phyloP scores from a whole-genome alignment of 2,329 filamentous ascomycete genomes.

The Aspergillaceae sp. region DNA sequence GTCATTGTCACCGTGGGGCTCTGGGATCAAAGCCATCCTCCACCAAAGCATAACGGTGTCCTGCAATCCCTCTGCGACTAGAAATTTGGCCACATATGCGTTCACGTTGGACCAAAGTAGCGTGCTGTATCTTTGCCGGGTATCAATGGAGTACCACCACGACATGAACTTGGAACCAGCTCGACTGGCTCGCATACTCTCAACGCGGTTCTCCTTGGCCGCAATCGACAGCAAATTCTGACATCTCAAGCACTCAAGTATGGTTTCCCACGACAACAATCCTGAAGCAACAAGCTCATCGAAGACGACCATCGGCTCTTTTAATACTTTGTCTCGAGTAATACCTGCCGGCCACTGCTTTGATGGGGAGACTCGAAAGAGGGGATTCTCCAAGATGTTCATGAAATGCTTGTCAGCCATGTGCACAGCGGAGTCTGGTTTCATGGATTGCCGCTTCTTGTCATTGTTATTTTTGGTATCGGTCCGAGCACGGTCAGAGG shows the following conservation, averaged over 20 bases:
- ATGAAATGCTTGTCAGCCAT: constrained; percentile 32
- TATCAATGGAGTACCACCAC: constrained; percentile 35
- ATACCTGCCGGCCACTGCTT: constrained; percentile 11
- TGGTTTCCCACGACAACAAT: constrained; percentile 16
- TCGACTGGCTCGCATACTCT: constrained; percentile 26
- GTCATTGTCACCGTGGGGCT: constrained; percentile 16
- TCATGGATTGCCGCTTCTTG: constrained; percentile 6
- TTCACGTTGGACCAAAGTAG: constrained; percentile 22
- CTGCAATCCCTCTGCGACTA: constrained; percentile 31
- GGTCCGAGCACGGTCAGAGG: constrained; percentile 11
- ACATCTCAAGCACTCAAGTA: constrained; percentile 24
- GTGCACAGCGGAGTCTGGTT: constrained; percentile 21
- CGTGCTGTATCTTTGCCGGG: constrained; percentile 13
- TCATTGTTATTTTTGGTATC: background rate
- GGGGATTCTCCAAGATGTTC: constrained; percentile 33
- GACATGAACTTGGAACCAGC: constrained; percentile 27
- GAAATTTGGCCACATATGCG: constrained; percentile 28
- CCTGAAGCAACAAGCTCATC: constrained; percentile 34
- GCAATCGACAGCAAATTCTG: constrained; percentile 25
- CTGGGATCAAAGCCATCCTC: constrained; percentile 17
- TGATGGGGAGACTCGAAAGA: constrained; percentile 31
- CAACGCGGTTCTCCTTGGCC: constrained; percentile 10
- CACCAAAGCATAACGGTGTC: constrained; percentile 29
- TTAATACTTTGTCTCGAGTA: constrained; percentile 1
- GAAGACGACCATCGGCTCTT: constrained; percentile 28